Base-by-base conservation (phyloP, 805 yeast genomes). In the Lachancea cidri region DNA sequence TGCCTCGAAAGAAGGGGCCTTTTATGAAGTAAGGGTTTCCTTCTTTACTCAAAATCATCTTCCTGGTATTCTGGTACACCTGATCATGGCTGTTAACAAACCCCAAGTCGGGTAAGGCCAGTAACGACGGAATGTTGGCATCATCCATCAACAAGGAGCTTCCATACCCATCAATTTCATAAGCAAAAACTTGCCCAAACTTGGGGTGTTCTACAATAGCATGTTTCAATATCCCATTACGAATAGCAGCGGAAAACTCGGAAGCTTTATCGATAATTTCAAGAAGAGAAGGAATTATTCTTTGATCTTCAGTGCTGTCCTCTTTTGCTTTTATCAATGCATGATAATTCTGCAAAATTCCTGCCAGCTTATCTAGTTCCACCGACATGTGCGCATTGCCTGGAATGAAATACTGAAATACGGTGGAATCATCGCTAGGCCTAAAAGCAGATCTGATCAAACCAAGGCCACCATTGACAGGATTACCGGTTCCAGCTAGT, bases 121-220 rank as follows among this genome's bases (percentile, higher is more conserved):
- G 65, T 25, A 86, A 60, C 1, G 95, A 85, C 1, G 96, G 96
- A 14, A 87, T 70, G 55, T 88, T 88, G 17, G 96, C 96, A 62
- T 87, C 96, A 60, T 87, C 95, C 95, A 87, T 87, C 47, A 80
- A 70, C 17, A 76, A 65, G 0, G 72, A 48, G 19, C 93, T 71
- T 2, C 95, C 95, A 56, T 73, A 87, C 0, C 96, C 96, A 59
- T 88, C 96, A 15, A 87, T 81, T 59, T 87, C 96, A 53, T 81
- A 87, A 0, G 96, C 96, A 52, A 77, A 85, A 4, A 87, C 95
- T 45, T 73, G 69, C 1, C 96, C 96, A 60, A 68, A 83, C 8
- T 50, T 61, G 2, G 83, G 79, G 58, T 87, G 93, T 2, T 77
- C 64, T n/a, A 79, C 70, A 2, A 81, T 72, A 0, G 85, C 95